Base-by-base conservation (phyloP, 116 monocot species). In the Cymodocea nodosa region DNA sequence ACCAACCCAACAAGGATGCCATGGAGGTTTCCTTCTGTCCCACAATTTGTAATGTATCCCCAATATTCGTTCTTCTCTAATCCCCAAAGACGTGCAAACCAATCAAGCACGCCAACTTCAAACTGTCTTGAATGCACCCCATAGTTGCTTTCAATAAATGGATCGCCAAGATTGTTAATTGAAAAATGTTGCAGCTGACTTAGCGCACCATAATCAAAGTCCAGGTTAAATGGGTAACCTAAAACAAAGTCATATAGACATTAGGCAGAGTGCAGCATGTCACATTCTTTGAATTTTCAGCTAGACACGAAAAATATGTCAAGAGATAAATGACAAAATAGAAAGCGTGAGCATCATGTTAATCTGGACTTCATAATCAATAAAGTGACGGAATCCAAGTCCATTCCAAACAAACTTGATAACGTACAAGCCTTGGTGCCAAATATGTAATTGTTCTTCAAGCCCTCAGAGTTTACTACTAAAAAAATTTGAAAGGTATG, bases 21-120 rank as follows among this genome's bases (percentile, higher is more conserved):
- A 74, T 91, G 97, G 74, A 91, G 70, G 73, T 97, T 97, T 58
- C 97, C 97, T 74, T 97, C 97, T 4, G 97, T 91, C 2, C 97
- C 97, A 48, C 91, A 91, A 59, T 88, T 97, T 51, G 91, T 97
- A 57, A 97, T 90, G 62, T 91, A 97, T 62, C 91, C 97, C 97
- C 91, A 91, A 49, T 95, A 97, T 64, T 91, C 88, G 75, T 85
- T 65, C 80, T 84, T 90, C 59, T 97, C 88, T 35, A 91, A 63
- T 60, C 91, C 97, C 97, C 97, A 97, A 50, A 97, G 85, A 44
- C 91, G 87, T 69, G 91, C 97, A 78, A 97, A 97, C 97, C 91
- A 91, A 71, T 91, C 91, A 19, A 97, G 61, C 16, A 97, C 88
- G 0, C 91, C 97, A 15, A 97, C 88, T 80, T 97, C 91, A 71